Evolutionary conservation across 2,329 filamentous ascomycete species (phyloP), one percentile per base, ranked within the genome.

Genomic region (Fusarium globosum): DNA sequence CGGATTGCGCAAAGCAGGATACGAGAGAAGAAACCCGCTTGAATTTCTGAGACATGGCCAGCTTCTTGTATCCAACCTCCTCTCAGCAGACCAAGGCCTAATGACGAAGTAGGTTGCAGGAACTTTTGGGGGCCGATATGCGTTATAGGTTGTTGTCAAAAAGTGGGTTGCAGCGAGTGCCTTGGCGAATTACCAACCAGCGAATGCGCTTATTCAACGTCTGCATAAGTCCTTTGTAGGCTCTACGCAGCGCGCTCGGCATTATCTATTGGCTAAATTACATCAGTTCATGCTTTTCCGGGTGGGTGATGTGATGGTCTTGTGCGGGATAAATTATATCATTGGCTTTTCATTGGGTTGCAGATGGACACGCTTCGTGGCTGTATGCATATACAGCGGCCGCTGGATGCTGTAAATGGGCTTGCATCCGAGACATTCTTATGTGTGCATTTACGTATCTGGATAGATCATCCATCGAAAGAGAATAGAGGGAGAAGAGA

Each of bases 11-110:
- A 16, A 33, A 21, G 2, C 15, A 6, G 11, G 20, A 23, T 26
- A 14, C 7, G 16, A 21, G 4, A 14, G 14, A 10, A 30, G 33
- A 15, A 21, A 16, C 18, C 9, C 8, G 7, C 28, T 21, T 3
- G 16, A 6, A 0, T 18, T 18, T 30, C 14, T 10, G 36, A 16
- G 18, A 13, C 14, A 23, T 2, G 1, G 15, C 7, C n/a, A 5
- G 28, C 28, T 36, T 57, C 38, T 43, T 57, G 41, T 57, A 57
- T 12, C 26, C 18, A 23, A 14, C 15, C 15, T 18, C 3, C 7
- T 4, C n/a, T 8, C 8, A 9, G 4, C 10, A 4, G 16, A 2
- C 18, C 23, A 38, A 21, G 30, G 5, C 20, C 23, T 7, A 38
- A 21, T 53, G 51, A 53, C 51, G 51, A 53, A 53, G 28, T 18